phyloP scores from a whole-genome alignment of 495 filamentous ascomycete species.

The Xylaria cubensis region DNA sequence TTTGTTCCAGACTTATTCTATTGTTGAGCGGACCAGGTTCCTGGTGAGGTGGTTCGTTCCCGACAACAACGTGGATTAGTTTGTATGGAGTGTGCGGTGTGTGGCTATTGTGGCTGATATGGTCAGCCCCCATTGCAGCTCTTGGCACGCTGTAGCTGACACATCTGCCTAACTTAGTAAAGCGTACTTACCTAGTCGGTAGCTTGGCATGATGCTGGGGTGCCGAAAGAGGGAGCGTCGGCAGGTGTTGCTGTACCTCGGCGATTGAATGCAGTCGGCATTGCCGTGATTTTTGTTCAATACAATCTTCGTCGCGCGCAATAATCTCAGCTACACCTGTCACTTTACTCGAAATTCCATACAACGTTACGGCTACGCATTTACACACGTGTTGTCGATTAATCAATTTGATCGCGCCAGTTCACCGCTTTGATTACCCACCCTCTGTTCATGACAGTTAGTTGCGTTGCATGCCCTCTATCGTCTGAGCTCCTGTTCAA shows the following conservation, averaged over 20 bases:
- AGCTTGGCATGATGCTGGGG: not conserved
- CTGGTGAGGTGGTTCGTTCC: not conserved
- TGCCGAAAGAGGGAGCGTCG: not conserved
- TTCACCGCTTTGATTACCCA: not conserved
- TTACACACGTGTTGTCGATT: not conserved
- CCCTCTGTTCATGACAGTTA: not conserved
- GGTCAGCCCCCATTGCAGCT: conserved; percentile 1
- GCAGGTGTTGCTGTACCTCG: conserved; percentile 1
- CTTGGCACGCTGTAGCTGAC: conserved; percentile 15
- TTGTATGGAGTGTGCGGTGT: not conserved
- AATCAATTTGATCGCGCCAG: not conserved
- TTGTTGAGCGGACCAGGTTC: not conserved
- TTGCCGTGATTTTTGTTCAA: conserved; percentile 3
- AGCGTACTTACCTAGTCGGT: conserved; percentile 2
- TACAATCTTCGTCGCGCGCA: not conserved
- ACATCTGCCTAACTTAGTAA: not conserved
- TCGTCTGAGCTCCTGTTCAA: not conserved
- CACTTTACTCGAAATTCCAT: not conserved
- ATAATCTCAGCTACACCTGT: not conserved
- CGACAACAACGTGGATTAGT: not conserved
- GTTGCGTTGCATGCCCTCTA: not conserved
- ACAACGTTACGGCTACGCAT: not conserved
- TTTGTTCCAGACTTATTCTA: not conserved
- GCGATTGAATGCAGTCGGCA: conserved; percentile 10
- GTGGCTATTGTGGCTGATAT: conserved; percentile 14